Evolutionary conservation across 176 grass and related monocot genomes (phyloP).

Genomic region (Juncus inflexus): DNA sequence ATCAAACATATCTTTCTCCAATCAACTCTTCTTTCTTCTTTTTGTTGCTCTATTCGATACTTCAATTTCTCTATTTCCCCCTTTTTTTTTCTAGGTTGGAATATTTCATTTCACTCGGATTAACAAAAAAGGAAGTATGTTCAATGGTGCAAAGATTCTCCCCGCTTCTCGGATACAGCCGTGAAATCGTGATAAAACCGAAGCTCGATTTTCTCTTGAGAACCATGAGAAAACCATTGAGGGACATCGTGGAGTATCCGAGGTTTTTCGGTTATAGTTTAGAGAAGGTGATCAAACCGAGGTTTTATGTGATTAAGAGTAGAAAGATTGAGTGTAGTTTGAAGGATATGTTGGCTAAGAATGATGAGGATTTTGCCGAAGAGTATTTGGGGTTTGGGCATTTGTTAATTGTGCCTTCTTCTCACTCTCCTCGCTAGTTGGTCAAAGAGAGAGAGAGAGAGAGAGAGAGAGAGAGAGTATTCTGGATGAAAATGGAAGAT

Average conservation of each 20-base stretch:
- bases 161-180: constrained; percentile 74
- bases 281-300: constrained; percentile 65
- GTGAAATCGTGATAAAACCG: constrained; percentile 62
- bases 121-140: constrained; percentile 64
- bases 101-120: constrained; percentile 50
- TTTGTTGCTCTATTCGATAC: too few relatives aligned
- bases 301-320: constrained; percentile 51
- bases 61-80: neutral
- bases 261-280: constrained; percentile 93
- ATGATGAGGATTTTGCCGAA: constrained; percentile 65
- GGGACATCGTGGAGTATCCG: constrained; percentile 63
- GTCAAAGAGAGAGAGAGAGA: constrained; percentile 14
- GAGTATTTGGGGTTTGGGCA: constrained; percentile 50
- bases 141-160: constrained; percentile 90
- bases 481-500: too few relatives aligned
- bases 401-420: constrained; percentile 33
- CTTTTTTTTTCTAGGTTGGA: constrained; percentile 47
- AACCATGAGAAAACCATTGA: constrained; percentile 67
- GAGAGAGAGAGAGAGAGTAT: neutral
- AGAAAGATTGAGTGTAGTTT: constrained; percentile 61
- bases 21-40: too few relatives aligned
- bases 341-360: constrained; percentile 76
- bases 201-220: constrained; percentile 72
- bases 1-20: too few relatives aligned
- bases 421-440: neutral